Evolutionary conservation across 1,139 yeast genomes (phyloP).

Genomic region (Blastobotrys apis): DNA sequence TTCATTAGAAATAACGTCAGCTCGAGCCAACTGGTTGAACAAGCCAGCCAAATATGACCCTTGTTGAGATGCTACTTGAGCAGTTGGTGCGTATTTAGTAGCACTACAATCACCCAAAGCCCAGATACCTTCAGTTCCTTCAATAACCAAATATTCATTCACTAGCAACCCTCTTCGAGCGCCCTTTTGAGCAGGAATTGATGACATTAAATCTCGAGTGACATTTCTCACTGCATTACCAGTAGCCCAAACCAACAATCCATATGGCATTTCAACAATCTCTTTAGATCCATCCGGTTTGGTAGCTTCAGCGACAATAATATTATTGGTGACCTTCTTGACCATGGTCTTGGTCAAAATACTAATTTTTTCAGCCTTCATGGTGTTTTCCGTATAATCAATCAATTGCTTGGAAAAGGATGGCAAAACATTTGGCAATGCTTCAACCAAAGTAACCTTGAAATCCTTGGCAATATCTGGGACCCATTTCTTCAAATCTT

Average conservation of each 20-base stretch:
- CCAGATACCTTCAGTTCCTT: constrained; percentile 79
- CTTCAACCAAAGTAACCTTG: constrained; percentile 82
- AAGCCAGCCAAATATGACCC: constrained; percentile 75
- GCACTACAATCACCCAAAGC: constrained; percentile 94
- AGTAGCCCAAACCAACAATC: constrained; percentile 94
- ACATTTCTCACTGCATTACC: constrained; percentile 90
- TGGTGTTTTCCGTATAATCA: constrained; percentile 77
- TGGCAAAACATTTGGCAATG: constrained; percentile 83
- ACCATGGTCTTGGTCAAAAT: constrained; percentile 83
- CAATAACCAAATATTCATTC: constrained; percentile 74
- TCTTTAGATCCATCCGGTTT: constrained; percentile 58
- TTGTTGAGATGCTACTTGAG: constrained; percentile 96
- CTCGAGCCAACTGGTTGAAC: constrained; percentile 64
- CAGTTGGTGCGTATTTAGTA: constrained; percentile 90
- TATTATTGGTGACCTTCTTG: constrained; percentile 68
- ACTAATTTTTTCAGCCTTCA: constrained; percentile 73
- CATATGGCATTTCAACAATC: constrained; percentile 71
- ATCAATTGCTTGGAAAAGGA: constrained; percentile 82
- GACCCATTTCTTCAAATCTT: constrained; percentile 83
- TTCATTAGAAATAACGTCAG: constrained; percentile 55
- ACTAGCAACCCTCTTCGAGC: constrained; percentile 88
- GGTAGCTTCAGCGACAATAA: constrained; percentile 68
- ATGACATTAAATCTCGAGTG: constrained; percentile 59
- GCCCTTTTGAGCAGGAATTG: constrained; percentile 75
- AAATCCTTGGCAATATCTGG: constrained; percentile 81